Base-by-base conservation (phyloP, 2,329 filamentous ascomycete genomes). In the Talaromyces verruculosus region DNA sequence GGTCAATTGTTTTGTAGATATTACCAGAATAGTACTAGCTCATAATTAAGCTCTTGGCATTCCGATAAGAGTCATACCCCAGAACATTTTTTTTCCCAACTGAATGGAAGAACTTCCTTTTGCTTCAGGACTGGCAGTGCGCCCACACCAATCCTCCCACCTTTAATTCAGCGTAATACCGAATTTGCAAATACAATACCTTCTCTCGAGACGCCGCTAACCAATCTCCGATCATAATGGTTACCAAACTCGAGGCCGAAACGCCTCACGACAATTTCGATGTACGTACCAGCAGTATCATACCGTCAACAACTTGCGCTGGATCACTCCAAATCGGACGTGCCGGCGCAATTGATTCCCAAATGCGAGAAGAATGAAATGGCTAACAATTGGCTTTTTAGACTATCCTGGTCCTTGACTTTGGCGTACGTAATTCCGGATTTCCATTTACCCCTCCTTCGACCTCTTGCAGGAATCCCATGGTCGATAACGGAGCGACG, bases 181-280 rank as follows among this genome's bases (percentile, higher is more conserved):
- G 8, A 1, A 10, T 2, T 33, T 5, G 15, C 7, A 15, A 30
- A 30, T 7, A 28, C 2, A 17, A 1, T 11, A 7, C 13, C n/a
- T 10, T 1, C 25, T 35, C 11, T 33, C 5, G 1, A 19, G 2
- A 35, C 6, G 15, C 15, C 8, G 5, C 35, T 19, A 19, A 43
- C 15, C 10, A 62, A 63, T 61, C 51, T 17, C 57, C 47, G 25
- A 55, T 53, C 63, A 68, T 19, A 67, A 71, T 71, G 70, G 63
- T 61, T 64, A 22, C 65, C 55, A 70, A 59, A 47, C 3, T 67
- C 25, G 64, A 68, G 57, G 57, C 39, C 11, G 69, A 71, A 57
- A 41, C 63, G 59, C 68, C 70, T 65, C 70, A 71, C 58, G 69
- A 70, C 61, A 71, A 64, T 58, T 71, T 70, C 49, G 70, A 71